phyloP scores from a whole-genome alignment of 352 stramenopile species.

The Phytophthora cactorum region DNA sequence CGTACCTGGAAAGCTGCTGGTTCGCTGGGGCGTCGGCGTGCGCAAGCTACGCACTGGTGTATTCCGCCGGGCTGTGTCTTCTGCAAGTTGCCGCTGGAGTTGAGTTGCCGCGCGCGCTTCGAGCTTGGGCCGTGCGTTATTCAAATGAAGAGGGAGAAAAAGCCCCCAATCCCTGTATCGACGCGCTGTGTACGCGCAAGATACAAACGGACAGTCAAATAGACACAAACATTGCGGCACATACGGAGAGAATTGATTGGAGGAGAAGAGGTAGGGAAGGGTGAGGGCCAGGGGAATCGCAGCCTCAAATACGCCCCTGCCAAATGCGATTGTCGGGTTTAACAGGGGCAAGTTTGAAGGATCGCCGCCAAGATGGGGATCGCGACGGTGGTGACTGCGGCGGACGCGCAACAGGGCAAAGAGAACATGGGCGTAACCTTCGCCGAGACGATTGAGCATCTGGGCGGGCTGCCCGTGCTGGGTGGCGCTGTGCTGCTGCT shows the following conservation, averaged over 20 bases:
- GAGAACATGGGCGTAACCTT: slow-evolving; percentile 37
- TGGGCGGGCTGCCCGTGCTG: slow-evolving; percentile 39
- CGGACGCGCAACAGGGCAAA: not conserved
- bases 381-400: not conserved
- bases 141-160: slow-evolving; percentile 35
- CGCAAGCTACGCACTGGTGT: not conserved
- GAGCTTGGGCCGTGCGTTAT: slow-evolving; percentile 18
- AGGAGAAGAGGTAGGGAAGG: slow-evolving; percentile 60
- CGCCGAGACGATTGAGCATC: slow-evolving; percentile 49
- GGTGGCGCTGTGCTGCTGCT: slow-evolving; percentile 43
- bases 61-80: slow-evolving; percentile 14
- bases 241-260: slow-evolving; percentile 45
- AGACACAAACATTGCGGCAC: slow-evolving; percentile 19
- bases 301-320: slow-evolving; percentile 23
- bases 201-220: slow-evolving; percentile 7
- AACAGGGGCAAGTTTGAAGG: slow-evolving; percentile 11
- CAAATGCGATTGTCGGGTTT: slow-evolving; percentile 27
- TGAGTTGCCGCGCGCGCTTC: slow-evolving; percentile 28
- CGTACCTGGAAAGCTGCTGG: slow-evolving; percentile 25
- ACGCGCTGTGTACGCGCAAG: not conserved
- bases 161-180: slow-evolving; percentile 27
- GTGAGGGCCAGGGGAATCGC: slow-evolving; percentile 49
- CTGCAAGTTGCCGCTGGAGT: slow-evolving; percentile 32
- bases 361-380: slow-evolving; percentile 15
- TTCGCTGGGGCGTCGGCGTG: not conserved